These are phyloP conservation scores for Monascus ruber DNA, from an alignment of 2,329 filamentous ascomycete species.

Conservation along the genomic window DNA sequence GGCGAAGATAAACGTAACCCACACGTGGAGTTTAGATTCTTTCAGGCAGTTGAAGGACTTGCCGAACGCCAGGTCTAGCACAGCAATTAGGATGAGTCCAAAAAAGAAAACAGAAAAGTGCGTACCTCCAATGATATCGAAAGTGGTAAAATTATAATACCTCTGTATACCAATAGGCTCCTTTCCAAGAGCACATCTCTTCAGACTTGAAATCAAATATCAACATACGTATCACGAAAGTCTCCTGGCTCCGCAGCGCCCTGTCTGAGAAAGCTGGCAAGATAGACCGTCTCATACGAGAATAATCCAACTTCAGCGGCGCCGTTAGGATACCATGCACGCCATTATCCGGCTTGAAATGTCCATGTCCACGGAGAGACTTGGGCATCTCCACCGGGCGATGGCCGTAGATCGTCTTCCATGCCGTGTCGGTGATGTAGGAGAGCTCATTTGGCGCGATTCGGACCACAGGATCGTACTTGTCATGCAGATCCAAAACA, in stretches of 20 bases:
- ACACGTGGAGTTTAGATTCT: conserved; percentile 26
- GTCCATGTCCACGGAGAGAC: not conserved
- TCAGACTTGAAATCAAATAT: conserved; percentile 14
- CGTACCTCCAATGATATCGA: conserved; percentile 24
- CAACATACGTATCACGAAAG: conserved; percentile 14
- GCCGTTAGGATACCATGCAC: conserved; percentile 3
- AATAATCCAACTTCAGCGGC: conserved; percentile 1
- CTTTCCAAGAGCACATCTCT: not conserved
- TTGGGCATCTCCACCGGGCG: not conserved
- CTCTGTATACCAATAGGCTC: conserved; percentile 14
- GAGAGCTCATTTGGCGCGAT: conserved; percentile 22
- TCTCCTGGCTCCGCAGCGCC: conserved; percentile 18
- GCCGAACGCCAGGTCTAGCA: conserved; percentile 25
- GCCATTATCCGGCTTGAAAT: conserved; percentile 1
- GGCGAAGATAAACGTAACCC: conserved; percentile 27
- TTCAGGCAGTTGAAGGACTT: conserved; percentile 30
- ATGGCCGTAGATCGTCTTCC: conserved; percentile 18
- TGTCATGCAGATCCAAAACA: conserved; percentile 14
- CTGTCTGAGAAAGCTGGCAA: conserved; percentile 19
- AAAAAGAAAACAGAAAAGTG: too few relatives aligned
- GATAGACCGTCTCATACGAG: conserved; percentile 7
- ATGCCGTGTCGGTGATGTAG: conserved; percentile 12
- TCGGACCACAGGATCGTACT: conserved; percentile 25
- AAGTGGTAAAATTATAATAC: conserved; percentile 27
- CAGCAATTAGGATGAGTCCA: too few relatives aligned